Conservation (phyloP, 345 rosid genomes). For the Eucalyptus marginata region DNA sequence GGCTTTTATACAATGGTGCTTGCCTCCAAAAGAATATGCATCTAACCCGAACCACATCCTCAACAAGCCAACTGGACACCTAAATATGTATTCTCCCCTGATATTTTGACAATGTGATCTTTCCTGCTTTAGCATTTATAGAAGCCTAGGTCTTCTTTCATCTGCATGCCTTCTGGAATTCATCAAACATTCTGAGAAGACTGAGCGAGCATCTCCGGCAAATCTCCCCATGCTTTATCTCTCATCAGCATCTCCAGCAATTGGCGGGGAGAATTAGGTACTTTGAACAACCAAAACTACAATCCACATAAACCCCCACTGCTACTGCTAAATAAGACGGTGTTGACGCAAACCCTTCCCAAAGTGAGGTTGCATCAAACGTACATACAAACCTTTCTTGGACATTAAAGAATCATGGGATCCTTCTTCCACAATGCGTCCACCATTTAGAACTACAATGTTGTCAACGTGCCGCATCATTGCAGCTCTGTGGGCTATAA, state of each 20-base stretch:
- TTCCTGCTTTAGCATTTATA: not conserved
- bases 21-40: slow-evolving; percentile 63
- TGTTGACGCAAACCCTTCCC: slow-evolving; percentile 94
- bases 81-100: slow-evolving; percentile 17
- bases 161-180: not conserved
- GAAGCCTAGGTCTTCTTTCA: not conserved
- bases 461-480: slow-evolving; percentile 98
- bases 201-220: not conserved
- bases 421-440: slow-evolving; percentile 94
- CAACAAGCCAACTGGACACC: slow-evolving; percentile 16
- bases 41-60: slow-evolving; percentile 10
- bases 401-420: slow-evolving; percentile 73
- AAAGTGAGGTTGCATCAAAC: slow-evolving; percentile 95
- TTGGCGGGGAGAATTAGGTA: not conserved
- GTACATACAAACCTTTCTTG: slow-evolving; percentile 85
- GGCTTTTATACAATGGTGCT: slow-evolving; percentile 17
- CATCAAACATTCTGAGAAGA: not conserved
- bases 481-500: slow-evolving; percentile 91
- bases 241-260: not conserved
- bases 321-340: slow-evolving; percentile 43
- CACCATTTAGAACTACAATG: slow-evolving; percentile 97
- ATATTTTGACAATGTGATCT: not conserved
- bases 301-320: not conserved
- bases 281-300: not conserved
- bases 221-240: not conserved